Evolutionary conservation across 805 yeast species (phyloP).

Genomic region (Myxozyma kluyveri): DNA sequence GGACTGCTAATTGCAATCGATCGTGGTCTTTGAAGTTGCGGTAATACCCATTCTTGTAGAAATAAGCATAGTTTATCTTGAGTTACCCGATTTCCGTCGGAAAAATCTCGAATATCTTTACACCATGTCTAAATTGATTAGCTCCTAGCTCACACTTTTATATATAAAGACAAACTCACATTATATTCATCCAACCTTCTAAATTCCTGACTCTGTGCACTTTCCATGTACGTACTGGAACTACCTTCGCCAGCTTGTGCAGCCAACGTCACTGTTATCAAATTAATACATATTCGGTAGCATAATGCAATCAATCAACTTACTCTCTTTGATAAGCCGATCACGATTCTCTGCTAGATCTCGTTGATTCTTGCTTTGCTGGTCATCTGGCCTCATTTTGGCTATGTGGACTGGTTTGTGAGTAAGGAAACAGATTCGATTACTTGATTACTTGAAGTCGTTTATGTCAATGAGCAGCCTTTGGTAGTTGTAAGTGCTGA

Average conservation of each 20-base stretch:
- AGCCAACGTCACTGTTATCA: not conserved
- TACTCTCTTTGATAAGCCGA: slow-evolving; percentile 25
- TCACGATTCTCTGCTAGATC: slow-evolving; percentile 27
- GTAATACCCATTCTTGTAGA: slow-evolving; percentile 17
- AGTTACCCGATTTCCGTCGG: slow-evolving; percentile 19
- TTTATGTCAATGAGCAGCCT: too few relatives aligned
- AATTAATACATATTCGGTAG: not conserved
- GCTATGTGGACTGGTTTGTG: too few relatives aligned
- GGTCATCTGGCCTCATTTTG: too few relatives aligned
- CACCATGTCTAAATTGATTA: slow-evolving; percentile 24
- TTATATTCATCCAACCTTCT: slow-evolving; percentile 22
- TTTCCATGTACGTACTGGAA: not conserved
- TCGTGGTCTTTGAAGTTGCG: slow-evolving; percentile 7
- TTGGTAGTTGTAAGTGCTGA: too few relatives aligned
- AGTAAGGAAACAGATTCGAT: too few relatives aligned
- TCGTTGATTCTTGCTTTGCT: slow-evolving; percentile 13
- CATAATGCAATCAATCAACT: not conserved
- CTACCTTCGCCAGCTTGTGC: slow-evolving; percentile 6
- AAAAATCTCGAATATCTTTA: slow-evolving; percentile 22
- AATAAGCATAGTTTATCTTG: slow-evolving; percentile 28
- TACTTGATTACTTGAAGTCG: too few relatives aligned
- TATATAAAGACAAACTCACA: slow-evolving; percentile 9
- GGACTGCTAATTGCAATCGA: too few relatives aligned
- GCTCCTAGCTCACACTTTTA: not conserved
- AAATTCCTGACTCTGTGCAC: slow-evolving; percentile 6